Base-by-base conservation (phyloP, 2,329 filamentous ascomycete species). In the Harringtonia lauricola region DNA sequence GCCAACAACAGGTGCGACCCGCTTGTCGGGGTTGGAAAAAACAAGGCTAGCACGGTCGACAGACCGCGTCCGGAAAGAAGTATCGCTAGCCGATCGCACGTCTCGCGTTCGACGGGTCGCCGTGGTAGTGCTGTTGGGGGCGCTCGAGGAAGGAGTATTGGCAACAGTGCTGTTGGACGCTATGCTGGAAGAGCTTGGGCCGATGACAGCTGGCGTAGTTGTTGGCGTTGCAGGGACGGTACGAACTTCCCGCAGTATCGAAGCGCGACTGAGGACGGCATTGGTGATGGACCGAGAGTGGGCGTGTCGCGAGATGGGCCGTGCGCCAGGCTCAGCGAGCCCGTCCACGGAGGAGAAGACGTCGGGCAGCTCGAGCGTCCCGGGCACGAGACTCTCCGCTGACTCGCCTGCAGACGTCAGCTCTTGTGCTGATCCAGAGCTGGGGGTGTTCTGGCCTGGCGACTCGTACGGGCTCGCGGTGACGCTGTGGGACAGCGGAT, bases 401-500 rank as follows among this genome's bases (percentile, higher is more conserved):
- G 30, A 36, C 24, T 43, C 43, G 30, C 31, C 49, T 49, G 44
- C 36, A 36, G 46, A 36, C 45, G 43, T 52, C 49, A 50, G 51
- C 45, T 24, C 41, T 36, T 46, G 49, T 17, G 31, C 30, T 22
- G 44, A 35, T 28, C 49, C 47, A 31, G 59, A 52, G 47, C 26
- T 37, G 26, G 43, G 43, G 39, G 35, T 41, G 33, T 37, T 56
- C 36, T 57, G 53, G 35, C 52, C 54, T 15, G 60, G 55, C 50
- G 63, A 62, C 14, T 66, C 61, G 39, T 81, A 76, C 1, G 83
- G 84, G 55, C 79, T 85, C 17, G 76, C 83, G 30, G 76, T 79
- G 39, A 85, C 73, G 57, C 83, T 89, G 52, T 86, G 81, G 17
- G 84, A 78, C 35, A 90, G 64, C 18, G 85, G 84, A 58, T 90